Percentiles rank a stretch among this genome's conserved stretches.
Evolutionary conservation across 257 asterid species (phyloP).

Genomic region (Thymus quinquecostatus): DNA sequence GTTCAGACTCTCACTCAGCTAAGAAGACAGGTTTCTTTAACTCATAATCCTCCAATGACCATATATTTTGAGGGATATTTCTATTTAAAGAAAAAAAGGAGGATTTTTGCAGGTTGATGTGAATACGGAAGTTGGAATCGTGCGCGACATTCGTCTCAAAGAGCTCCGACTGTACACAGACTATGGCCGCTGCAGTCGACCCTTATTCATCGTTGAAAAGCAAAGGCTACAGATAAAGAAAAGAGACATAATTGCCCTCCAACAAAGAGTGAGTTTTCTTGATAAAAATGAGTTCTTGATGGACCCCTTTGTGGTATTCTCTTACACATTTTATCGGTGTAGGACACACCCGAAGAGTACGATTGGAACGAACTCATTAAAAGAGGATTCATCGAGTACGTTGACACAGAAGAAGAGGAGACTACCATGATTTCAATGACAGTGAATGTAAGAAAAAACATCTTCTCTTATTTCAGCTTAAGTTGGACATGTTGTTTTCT

Average conservation of each 20-base stretch:
- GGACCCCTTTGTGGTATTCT: not conserved
- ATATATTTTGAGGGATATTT: not conserved
- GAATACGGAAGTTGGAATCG: conserved; percentile 82
- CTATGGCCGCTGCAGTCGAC: conserved; percentile 96
- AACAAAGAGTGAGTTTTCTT: conserved; percentile 56
- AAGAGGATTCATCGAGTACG: conserved; percentile 78
- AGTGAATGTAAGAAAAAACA: conserved; percentile 49
- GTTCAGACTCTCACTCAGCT: conserved; percentile 72
- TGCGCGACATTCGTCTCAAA: conserved; percentile 74
- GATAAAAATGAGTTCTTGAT: not conserved
- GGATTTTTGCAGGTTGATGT: conserved; percentile 62
- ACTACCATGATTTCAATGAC: conserved; percentile 95
- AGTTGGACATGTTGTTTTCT: too few relatives aligned
- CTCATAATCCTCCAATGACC: not conserved
- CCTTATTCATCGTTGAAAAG: conserved; percentile 80
- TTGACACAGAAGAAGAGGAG: conserved; percentile 91
- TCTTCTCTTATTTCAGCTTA: too few relatives aligned
- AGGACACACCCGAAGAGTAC: conserved; percentile 74
- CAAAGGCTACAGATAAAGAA: conserved; percentile 72
- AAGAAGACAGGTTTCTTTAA: conserved; percentile 49
- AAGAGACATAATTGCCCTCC: conserved; percentile 71
- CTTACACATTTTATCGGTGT: conserved; percentile 12
- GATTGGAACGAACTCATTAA: conserved; percentile 80
- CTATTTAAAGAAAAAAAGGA: too few relatives aligned
- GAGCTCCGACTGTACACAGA: conserved; percentile 85